Conservation (phyloP, 2,329 filamentous ascomycete species). For the Penicillium sp. region DNA sequence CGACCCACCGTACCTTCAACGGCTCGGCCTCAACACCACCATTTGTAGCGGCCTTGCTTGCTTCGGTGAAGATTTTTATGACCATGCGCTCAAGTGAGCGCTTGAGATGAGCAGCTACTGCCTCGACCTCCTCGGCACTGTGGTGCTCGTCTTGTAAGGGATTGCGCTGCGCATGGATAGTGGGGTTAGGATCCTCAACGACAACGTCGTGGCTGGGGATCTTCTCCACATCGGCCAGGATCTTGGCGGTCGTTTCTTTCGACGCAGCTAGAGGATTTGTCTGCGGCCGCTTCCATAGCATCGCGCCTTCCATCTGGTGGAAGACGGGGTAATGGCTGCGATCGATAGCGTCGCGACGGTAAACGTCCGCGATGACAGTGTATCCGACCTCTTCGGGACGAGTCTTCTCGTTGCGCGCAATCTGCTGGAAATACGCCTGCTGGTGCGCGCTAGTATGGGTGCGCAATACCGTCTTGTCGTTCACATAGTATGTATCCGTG, state of each 20-base stretch:
- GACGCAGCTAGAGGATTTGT: slow-evolving; percentile 34
- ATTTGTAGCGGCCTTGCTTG: slow-evolving; percentile 62
- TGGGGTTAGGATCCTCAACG: slow-evolving; percentile 81
- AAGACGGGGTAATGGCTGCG: slow-evolving; percentile 95
- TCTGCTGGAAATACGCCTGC: slow-evolving; percentile 75
- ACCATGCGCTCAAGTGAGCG: slow-evolving; percentile 86
- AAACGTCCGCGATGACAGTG: slow-evolving; percentile 91
- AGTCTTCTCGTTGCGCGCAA: slow-evolving; percentile 42
- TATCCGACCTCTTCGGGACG: slow-evolving; percentile 64
- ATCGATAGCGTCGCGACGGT: slow-evolving; percentile 92
- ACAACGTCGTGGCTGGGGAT: slow-evolving; percentile 73
- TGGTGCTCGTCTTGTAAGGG: slow-evolving; percentile 76
- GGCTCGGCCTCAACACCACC: slow-evolving; percentile 64
- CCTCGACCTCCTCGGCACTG: slow-evolving; percentile 73
- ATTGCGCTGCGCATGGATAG: slow-evolving; percentile 75
- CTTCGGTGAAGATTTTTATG: slow-evolving; percentile 80
- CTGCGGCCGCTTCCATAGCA: slow-evolving; percentile 74
- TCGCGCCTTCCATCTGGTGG: slow-evolving; percentile 97
- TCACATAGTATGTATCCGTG: slow-evolving; percentile 96
- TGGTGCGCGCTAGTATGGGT: slow-evolving; percentile 97
- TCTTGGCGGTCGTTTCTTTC: slow-evolving; percentile 55
- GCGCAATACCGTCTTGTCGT: slow-evolving; percentile 76
- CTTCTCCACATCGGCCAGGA: slow-evolving; percentile 69
- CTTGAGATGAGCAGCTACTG: slow-evolving; percentile 83
- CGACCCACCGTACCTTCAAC: slow-evolving; percentile 86